These are phyloP conservation scores for Nicotiana otophora DNA, from an alignment of 257 asterid species.

Conservation along the genomic window DNA sequence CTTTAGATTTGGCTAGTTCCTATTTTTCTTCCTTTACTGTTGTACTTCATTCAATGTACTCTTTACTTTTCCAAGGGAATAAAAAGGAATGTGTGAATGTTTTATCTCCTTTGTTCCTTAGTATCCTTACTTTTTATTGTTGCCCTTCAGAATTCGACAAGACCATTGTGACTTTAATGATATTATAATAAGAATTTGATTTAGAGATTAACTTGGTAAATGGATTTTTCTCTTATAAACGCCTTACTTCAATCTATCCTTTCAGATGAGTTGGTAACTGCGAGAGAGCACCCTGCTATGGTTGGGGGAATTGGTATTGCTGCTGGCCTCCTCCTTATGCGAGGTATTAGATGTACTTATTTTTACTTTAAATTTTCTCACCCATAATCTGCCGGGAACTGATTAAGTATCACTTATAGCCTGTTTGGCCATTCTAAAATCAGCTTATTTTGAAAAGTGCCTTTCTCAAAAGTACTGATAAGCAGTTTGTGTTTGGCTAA, in stretches of 20 bases:
- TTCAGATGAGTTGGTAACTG: slow-evolving; percentile 48
- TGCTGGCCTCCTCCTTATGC: slow-evolving; percentile 57
- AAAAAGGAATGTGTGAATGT: neutral
- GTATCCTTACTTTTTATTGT: neutral
- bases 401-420: neutral
- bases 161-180: neutral
- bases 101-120: neutral
- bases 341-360: slow-evolving; percentile 39
- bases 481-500: too few species aligned
- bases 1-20: neutral
- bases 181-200: neutral
- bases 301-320: slow-evolving; percentile 73
- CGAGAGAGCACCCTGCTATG: slow-evolving; percentile 58
- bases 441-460: too few species aligned
- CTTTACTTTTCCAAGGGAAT: neutral
- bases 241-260: neutral
- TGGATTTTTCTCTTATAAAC: neutral
- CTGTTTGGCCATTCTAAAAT: neutral
- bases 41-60: neutral
- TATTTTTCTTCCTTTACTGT: neutral
- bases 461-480: too few species aligned
- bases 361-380: neutral
- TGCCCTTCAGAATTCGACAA: neutral
- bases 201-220: neutral
- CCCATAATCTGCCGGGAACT: neutral